Evolutionary conservation across 805 yeast species (phyloP), one percentile per base, ranked within the genome.

Genomic region (Suhomyces kilbournensis): DNA sequence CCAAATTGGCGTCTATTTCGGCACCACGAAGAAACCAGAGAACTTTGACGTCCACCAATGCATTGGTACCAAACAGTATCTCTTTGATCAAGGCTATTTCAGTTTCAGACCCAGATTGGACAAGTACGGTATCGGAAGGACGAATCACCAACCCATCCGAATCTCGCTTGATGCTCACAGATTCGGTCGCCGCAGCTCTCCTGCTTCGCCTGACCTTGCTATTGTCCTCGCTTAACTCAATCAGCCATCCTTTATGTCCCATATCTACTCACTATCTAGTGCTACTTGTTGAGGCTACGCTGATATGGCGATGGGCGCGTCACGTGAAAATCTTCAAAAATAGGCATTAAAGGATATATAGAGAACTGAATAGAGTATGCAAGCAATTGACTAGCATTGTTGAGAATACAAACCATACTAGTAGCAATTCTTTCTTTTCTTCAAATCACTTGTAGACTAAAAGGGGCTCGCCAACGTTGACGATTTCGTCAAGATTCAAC

Each of bases 391-490:
- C 35, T 32, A n/a, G 35, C 17, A 32, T n/a, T 8, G 9, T 14
- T 32, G 6, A n/a, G 0, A 32, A 6, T n/a, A 2, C 7, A 8
- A 32, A 7, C 35, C 1, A n/a, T n/a, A 6, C 15, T 32, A 32
- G 32, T 28, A 12, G 4, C 28, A 22, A 22, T 22, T 22, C 22
- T 22, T 32, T 4, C 35, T 32, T 32, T 32, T 32, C 15, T n/a
- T n/a, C n/a, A 14, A 19, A 38, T 19, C 56, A 66, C 56, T 75
- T 76, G 66, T 89, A 92, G 9, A 92, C 77, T 48, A 93, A 76
- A 25, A 93, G 76, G 3, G 99, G 99, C 66, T 93, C 97, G n/a
- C 98, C 99, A 22, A 84, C 79, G 55, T 85, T 85, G 44, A 79
- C 79, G 42, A 91, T 86, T 68, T 93, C 97, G 2, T 94, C 96